Evolutionary conservation across 345 rosid genomes (phyloP).

Genomic region (Bretschneidera sinensis): DNA sequence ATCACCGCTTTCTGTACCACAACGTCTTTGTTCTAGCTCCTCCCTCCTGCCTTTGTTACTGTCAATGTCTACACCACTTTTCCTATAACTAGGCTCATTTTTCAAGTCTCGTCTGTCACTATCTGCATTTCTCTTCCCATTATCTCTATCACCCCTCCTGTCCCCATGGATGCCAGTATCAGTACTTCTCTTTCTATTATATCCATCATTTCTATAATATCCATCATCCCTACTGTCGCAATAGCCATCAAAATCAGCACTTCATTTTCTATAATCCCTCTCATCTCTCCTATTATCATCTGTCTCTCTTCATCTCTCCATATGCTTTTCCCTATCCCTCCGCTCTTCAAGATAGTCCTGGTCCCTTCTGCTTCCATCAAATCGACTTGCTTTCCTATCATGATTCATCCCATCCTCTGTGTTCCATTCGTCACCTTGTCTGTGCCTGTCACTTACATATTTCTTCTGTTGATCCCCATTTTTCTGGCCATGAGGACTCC

Average conservation of each 20-base stretch:
- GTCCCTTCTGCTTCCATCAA: conserved; percentile 23
- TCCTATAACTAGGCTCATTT: conserved; percentile 15
- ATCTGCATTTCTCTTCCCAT: conserved; percentile 4
- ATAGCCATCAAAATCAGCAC: conserved; percentile 15
- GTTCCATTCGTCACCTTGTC: conserved; percentile 33
- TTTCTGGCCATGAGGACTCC: conserved; percentile 27
- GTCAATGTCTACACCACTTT: conserved; percentile 18
- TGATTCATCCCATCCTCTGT: conserved; percentile 23
- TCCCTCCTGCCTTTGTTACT: conserved; percentile 19
- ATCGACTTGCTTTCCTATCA: conserved; percentile 24
- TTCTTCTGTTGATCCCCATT: conserved; percentile 32
- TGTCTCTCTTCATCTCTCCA: conserved; percentile 29
- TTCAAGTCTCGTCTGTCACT: conserved; percentile 7
- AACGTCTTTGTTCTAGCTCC: conserved; percentile 16
- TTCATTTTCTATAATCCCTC: conserved; percentile 27
- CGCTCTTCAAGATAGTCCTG: conserved; percentile 22
- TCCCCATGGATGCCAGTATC: too few relatives aligned
- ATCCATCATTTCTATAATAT: conserved; percentile 19
- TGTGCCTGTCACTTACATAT: conserved; percentile 22
- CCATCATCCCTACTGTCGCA: conserved; percentile 21
- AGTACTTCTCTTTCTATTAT: too few relatives aligned
- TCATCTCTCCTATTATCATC: conserved; percentile 33
- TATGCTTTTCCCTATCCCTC: conserved; percentile 20
- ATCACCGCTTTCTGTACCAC: conserved; percentile 7
- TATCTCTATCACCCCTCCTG: too few relatives aligned